A percentile compares a stretch with the other conserved stretches of the same genome.
phyloP scores from a whole-genome alignment of 2,329 filamentous ascomycete genomes.

The Aspergillus tanneri region DNA sequence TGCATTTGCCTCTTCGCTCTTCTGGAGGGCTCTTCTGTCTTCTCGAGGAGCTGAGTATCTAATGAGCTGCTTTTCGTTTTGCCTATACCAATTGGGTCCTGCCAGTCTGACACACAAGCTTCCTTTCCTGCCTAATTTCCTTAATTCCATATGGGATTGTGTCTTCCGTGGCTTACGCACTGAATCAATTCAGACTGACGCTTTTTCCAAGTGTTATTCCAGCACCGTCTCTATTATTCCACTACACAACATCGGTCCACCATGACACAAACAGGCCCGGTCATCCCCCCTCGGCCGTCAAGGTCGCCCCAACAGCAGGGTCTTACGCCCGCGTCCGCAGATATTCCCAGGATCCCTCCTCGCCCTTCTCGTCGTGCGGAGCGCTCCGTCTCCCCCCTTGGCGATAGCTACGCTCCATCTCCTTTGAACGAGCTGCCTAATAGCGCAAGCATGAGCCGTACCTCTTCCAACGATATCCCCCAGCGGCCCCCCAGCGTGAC shows the following conservation, averaged over 20 bases:
- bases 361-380: conserved; percentile 68
- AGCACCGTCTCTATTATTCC: conserved; percentile 1
- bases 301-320: conserved; percentile 52
- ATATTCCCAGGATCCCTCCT: conserved; percentile 72
- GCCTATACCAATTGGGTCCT: not conserved
- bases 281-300: conserved; percentile 63
- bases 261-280: conserved; percentile 52
- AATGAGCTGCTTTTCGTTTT: not conserved
- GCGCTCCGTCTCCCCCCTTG: conserved; percentile 73
- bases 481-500: conserved; percentile 72
- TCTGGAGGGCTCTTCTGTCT: not conserved
- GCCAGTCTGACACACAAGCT: no score
- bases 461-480: conserved; percentile 38
- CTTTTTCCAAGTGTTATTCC: conserved; percentile 1
- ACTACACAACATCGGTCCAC: conserved; percentile 15
- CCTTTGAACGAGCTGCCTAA: conserved; percentile 71
- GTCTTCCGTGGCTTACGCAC: not conserved
- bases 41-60: not conserved
- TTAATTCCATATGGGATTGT: not conserved
- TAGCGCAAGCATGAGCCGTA: conserved; percentile 37
- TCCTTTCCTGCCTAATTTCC: not conserved
- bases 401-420: conserved; percentile 78
- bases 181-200: not conserved
- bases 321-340: conserved; percentile 39
- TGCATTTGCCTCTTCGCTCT: not conserved